Base-by-base conservation (phyloP, 768 basidiomycete species). In the Melanogaster broomeanus region DNA sequence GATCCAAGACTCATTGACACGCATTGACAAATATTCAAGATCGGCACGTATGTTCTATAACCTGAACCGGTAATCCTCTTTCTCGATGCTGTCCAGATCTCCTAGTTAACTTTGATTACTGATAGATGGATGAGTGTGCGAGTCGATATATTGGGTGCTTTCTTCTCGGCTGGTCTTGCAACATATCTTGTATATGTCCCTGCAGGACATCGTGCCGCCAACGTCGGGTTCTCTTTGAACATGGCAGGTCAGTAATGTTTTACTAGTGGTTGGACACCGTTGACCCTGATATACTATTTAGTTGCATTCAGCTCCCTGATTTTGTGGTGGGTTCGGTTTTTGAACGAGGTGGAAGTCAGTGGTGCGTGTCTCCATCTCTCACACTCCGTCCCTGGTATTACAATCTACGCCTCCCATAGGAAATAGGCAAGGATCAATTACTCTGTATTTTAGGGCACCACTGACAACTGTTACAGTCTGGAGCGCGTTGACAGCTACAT, bases 281-380 rank as follows among this genome's bases (percentile, higher is more conserved):
- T 42, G 11, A 31, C n/a, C n/a, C n/a, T n/a, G 13, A 56, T 16
- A 9, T 24, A n/a, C 13, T 25, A 18, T 13, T 24, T 42, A 73
- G 79, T 85, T 19, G 74, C 73, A 4, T 86, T 88, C 62, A 82
- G 80, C 46, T 64, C 70, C 15, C 62, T 78, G 66, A 81, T 87
- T 38, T 61, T 88, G 37, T 78, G 70, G 67, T 76, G 74, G 74
- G 66, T 80, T 9, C 61, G 77, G n/a, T 55, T 65, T 13, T 45
- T 72, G 42, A 81, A 81, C 56, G 65, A 70, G n/a, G 68, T 80
- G 22, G 76, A 81, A 56, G 72, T 77, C 30, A 53, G 66, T 24
- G 78, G 79, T 74, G 10, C 37, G n/a, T 41, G 11, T n/a, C 16
- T n/a, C n/a, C 16, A 28, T 44, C 15, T 27, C n/a, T 24, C 21